These are phyloP conservation scores for Eimeria praecox DNA, from an alignment of 169 alveolate species.

Conservation along the genomic window DNA sequence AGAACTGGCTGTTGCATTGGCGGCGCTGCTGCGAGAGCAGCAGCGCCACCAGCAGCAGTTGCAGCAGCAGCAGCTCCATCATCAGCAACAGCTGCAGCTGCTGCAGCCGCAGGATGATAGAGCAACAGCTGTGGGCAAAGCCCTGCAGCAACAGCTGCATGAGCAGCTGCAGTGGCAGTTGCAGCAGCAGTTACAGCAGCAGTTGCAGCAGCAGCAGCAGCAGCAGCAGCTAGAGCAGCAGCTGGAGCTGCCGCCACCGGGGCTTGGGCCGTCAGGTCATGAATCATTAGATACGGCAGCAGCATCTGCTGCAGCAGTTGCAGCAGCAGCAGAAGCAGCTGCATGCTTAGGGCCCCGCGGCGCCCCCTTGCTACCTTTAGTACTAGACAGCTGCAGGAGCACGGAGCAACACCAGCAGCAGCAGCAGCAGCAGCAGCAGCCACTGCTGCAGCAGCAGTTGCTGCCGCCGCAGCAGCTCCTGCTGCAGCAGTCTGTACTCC, in stretches of 20 bases:
- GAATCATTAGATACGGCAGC: background rate
- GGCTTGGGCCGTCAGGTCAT: background rate
- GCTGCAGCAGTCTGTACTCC: background rate
- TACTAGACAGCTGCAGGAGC: background rate
- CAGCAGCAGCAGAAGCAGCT: background rate
- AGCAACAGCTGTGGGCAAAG: background rate
- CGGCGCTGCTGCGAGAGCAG: conserved; percentile 5
- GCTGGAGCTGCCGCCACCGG: conserved; percentile 12
- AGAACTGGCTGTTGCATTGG: conserved; percentile 11
- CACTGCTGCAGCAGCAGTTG: background rate
- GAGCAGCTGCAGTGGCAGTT: background rate
- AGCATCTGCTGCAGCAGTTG: background rate
- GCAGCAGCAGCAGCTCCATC: background rate
- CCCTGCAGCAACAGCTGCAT: background rate
- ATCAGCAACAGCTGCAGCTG: background rate
- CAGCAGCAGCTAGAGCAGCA: conserved; percentile 2
- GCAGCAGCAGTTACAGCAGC: background rate
- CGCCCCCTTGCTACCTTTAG: background rate
- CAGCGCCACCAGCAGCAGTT: conserved; percentile 4
- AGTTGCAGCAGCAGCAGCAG: conserved; percentile 27
- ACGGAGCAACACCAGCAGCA: conserved; percentile 16
- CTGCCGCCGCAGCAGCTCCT: conserved; percentile 4
- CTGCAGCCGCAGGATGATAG: background rate
- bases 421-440: conserved; percentile 57
- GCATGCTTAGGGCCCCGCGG: background rate